These are phyloP conservation scores for Ascocoryne sarcoides DNA, from an alignment of 2,329 filamentous ascomycete species.

Conservation along the genomic window DNA sequence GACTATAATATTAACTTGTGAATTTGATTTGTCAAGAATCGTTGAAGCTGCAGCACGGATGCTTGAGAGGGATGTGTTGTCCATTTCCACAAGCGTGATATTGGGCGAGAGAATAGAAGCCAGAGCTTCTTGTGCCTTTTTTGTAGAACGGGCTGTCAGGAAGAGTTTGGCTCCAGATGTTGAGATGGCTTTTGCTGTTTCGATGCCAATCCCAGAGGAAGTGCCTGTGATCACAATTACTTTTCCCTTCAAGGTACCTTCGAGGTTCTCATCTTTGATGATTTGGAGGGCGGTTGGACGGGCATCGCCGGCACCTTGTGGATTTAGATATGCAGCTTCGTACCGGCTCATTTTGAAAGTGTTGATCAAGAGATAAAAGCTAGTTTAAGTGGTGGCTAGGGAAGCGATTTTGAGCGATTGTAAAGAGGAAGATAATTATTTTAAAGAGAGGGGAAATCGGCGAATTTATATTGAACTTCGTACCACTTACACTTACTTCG, in stretches of 20 bases:
- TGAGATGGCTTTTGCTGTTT: constrained; percentile 30
- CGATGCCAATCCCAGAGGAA: no score
- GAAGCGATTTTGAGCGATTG: no score
- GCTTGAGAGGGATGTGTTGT: constrained; percentile 27
- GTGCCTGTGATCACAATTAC: constrained; percentile 32
- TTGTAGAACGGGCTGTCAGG: constrained; percentile 28
- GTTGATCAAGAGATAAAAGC: no score
- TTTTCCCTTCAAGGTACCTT: constrained; percentile 20
- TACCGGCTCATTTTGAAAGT: no score
- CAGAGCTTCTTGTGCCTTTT: constrained; percentile 25
- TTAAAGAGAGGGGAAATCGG: no score
- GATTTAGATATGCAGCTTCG: not conserved
- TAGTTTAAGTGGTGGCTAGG: no score
- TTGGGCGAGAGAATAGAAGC: constrained; percentile 33
- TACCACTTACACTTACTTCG: no score
- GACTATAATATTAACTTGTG: constrained; percentile 26
- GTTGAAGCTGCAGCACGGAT: constrained; percentile 25
- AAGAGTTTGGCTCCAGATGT: constrained; percentile 30
- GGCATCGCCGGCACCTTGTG: not conserved
- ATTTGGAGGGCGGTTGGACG: not conserved
- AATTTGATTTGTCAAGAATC: constrained; percentile 23
- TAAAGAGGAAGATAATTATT: no score
- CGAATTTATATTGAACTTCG: no score
- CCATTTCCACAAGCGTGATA: constrained; percentile 29
- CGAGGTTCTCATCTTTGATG: not conserved